Conservation (phyloP, 768 basidiomycete species). For the Mycena metata region DNA sequence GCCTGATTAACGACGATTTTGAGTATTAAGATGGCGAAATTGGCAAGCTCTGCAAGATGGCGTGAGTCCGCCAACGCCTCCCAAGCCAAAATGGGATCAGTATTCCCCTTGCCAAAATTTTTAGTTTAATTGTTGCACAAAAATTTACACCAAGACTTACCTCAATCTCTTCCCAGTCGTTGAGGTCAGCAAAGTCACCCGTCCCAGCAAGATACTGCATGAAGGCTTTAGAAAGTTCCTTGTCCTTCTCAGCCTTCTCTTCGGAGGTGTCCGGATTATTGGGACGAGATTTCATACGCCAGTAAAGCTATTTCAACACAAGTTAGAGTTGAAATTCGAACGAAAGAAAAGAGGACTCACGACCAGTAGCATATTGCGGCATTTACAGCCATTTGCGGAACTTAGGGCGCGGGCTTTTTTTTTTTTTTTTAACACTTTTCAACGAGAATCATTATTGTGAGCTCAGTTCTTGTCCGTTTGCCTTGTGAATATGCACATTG, state of each 20-base stretch:
- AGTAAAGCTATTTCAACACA: too few species aligned
- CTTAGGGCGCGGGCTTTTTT: too few species aligned
- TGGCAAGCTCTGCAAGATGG: not conserved
- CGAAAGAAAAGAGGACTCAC: constrained; percentile 22
- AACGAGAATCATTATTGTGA: too few species aligned
- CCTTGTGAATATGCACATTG: too few species aligned
- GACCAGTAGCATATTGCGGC: constrained; percentile 38
- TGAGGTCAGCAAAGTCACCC: constrained; percentile 20
- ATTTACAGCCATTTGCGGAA: too few species aligned
- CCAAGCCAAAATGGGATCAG: constrained; percentile 10
- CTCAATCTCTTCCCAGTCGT: not conserved
- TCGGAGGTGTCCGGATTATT: too few species aligned
- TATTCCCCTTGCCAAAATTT: not conserved
- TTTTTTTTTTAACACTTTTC: too few species aligned
- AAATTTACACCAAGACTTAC: not conserved
- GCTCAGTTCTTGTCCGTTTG: too few species aligned
- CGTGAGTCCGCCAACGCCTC: not conserved
- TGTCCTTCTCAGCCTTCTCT: too few species aligned
- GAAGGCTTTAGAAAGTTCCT: too few species aligned
- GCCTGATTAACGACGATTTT: constrained; percentile 10
- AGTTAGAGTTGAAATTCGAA: too few species aligned
- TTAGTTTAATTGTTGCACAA: not conserved
- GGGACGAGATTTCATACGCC: too few species aligned
- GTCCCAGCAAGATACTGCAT: constrained; percentile 1
- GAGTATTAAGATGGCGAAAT: not conserved